phyloP scores from a whole-genome alignment of 2,329 filamentous ascomycete genomes.

The Graphilbum ipis-grandicollis region DNA sequence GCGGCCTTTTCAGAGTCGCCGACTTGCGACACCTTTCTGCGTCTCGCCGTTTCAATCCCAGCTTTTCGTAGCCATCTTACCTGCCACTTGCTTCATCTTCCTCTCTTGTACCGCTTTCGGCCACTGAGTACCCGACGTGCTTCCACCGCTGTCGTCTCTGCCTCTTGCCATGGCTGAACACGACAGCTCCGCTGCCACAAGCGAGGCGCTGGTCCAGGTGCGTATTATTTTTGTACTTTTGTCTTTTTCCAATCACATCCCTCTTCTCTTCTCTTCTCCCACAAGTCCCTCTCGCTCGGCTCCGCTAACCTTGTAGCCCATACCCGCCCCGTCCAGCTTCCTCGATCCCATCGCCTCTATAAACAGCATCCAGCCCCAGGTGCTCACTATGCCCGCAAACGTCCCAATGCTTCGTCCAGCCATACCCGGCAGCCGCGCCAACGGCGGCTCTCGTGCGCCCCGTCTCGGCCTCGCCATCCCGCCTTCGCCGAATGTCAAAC shows the following conservation, averaged over 20 bases:
- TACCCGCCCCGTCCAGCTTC: not conserved
- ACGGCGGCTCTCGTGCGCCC: constrained; percentile 47
- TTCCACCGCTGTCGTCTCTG: not conserved
- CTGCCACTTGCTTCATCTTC: too few relatives aligned
- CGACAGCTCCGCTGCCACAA: constrained; percentile 3
- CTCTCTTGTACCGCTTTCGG: too few relatives aligned
- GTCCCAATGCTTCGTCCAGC: constrained; percentile 71
- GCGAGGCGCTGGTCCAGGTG: constrained; percentile 5
- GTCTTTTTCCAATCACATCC: too few relatives aligned
- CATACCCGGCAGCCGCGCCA: constrained; percentile 51
- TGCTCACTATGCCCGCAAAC: constrained; percentile 52
- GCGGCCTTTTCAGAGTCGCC: too few relatives aligned
- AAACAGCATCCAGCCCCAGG: constrained; percentile 9
- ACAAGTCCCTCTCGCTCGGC: too few relatives aligned
- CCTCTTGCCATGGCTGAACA: constrained; percentile 9
- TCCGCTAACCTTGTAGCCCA: not conserved
- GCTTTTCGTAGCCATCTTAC: too few relatives aligned
- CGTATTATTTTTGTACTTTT: too few relatives aligned
- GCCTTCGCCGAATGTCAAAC: constrained; percentile 65
- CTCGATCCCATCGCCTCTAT: not conserved
- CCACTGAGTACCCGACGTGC: not conserved
- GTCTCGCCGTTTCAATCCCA: too few relatives aligned
- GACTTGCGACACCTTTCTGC: too few relatives aligned
- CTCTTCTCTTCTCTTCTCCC: not conserved
- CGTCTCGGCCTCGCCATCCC: constrained; percentile 82